Evolutionary conservation across 371 early-diverging fungal genomes (phyloP), one percentile per base, ranked within the genome.

Genomic region (Rhizopus sp.): DNA sequence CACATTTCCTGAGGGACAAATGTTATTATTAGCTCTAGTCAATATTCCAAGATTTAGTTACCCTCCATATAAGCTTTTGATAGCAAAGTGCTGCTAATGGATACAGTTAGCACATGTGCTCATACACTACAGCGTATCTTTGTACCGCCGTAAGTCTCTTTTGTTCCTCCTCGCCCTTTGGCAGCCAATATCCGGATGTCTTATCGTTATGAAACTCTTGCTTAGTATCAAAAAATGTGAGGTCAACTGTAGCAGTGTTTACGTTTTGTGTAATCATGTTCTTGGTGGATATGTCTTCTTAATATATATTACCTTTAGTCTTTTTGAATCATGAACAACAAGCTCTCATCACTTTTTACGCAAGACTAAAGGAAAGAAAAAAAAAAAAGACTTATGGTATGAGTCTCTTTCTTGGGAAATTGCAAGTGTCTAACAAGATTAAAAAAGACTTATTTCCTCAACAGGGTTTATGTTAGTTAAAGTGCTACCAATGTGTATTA

Each of bases 21-120:
- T 17, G 5, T 16, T 45, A 34, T 31, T 10, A 31, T 17, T 10
- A 23, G 2, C 23, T 23, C 23, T 23, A 23, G 15, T 29, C n/a
- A 4, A n/a, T 6, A 15, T 29, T 8, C 32, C 5, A n/a, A 31
- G 10, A 49, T 17, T 32, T 7, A 40, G n/a, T 16, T 70, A 70
- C 70, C 64, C 61, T 29, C 46, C 49, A 30, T 56, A 62, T 4
- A 62, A 34, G 12, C 61, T 69, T 56, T 75, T 75, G 34, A 66
- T 40, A 51, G 72, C 62, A 57, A 75, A 75, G 46, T 75, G 75
- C 55, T 66, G 33, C 59, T 52, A 29, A 7, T 46, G 17, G 15
- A 31, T 31, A 30, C 23, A 23, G 23, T 23, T 23, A 30, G 9
- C 35, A 59, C 2, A 52, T 1, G 23, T 16, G 29, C 29, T 7